Evolutionary conservation across 163 green algal species (phyloP), one percentile per base, ranked within the genome.

Genomic region (Prototheca stagnorum): DNA sequence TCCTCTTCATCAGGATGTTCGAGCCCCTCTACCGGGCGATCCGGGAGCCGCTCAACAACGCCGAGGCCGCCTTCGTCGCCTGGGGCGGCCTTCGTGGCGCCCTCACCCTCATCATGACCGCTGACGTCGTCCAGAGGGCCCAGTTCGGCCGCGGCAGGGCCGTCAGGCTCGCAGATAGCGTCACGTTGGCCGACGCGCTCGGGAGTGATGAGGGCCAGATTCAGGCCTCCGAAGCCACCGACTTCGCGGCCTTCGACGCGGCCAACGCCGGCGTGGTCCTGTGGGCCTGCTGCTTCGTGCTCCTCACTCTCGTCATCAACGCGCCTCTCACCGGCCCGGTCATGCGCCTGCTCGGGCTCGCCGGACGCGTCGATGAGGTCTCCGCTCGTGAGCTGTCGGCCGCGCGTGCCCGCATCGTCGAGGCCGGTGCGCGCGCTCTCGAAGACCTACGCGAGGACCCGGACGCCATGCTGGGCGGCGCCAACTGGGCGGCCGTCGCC

Each of bases 261-360:
- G 64, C 79, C 12, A 71, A 74, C 36, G 53, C 66, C 15, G 65
- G 84, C 64, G 75, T 89, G 6, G 64, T 68, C n/a, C 56, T 92
- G 21, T 92, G 77, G 76, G 82, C 78, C 2, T 61, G 68, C 9
- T 67, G 72, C 25, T 92, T 91, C 65, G 80, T 93, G 51, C 51
- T 93, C 51, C 54, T 92, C 47, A 95, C 81, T 16, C 65, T 95
- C 35, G 19, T 90, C n/a, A 74, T 95, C 57, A 86, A 86, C 57
- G 77, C 64, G 12, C 68, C 77, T 15, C 44, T 65, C 23, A 58
- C 85, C 4, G 60, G 59, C 25, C 49, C 17, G n/a, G 19, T 64
- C 16, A 48, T 69, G 42, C 15, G 22, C 20, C 33, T 49, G 34
- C 42, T 62, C 44, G 33, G 37, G 9, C 55, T 67, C 4, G 58